phyloP scores from a whole-genome alignment of 208 protist genomes.

The Kentomonas sorsogonicus region DNA sequence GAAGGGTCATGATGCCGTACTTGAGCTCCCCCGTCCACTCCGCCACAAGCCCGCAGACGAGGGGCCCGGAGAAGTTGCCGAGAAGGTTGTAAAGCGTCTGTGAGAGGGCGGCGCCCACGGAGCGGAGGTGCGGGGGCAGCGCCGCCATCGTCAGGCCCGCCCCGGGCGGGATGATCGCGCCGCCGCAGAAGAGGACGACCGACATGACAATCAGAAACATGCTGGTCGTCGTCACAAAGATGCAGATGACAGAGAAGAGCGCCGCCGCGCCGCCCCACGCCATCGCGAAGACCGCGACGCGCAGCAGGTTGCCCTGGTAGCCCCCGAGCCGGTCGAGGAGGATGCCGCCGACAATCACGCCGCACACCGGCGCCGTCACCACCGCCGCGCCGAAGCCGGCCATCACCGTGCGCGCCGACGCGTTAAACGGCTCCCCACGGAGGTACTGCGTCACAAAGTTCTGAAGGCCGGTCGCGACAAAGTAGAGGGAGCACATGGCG shows the following conservation, averaged over 20 bases:
- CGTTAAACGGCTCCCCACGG: constrained; percentile 64
- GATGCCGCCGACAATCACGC: constrained; percentile 77
- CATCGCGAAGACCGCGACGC: constrained; percentile 47
- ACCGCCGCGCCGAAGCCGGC: constrained; percentile 71
- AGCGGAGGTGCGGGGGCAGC: constrained; percentile 48
- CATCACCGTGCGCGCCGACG: constrained; percentile 78
- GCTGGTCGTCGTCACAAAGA: constrained; percentile 58
- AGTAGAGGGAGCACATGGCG: constrained; percentile 87
- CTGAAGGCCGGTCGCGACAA: constrained; percentile 87
- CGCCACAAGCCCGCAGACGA: constrained; percentile 81
- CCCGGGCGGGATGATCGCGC: constrained; percentile 68
- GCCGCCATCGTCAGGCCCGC: constrained; percentile 77
- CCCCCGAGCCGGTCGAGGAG: constrained; percentile 83
- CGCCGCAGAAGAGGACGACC: constrained; percentile 83
- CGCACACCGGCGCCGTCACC: constrained; percentile 77
- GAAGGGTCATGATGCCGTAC: constrained; percentile 71
- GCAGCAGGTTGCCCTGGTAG: constrained; percentile 67
- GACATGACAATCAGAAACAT: constrained; percentile 80
- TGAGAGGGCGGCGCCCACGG: constrained; percentile 67
- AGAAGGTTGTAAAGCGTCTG: constrained; percentile 84
- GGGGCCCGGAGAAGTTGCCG: constrained; percentile 84
- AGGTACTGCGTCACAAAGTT: constrained; percentile 91
- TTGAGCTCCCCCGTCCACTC: constrained; percentile 50
- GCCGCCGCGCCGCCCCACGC: constrained; percentile 50
- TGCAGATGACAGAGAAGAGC: constrained; percentile 62